Evolutionary conservation across 2,329 filamentous ascomycete genomes (phyloP), one percentile per base, ranked within the genome.

Genomic region (Microdochium trichocladiopsis): DNA sequence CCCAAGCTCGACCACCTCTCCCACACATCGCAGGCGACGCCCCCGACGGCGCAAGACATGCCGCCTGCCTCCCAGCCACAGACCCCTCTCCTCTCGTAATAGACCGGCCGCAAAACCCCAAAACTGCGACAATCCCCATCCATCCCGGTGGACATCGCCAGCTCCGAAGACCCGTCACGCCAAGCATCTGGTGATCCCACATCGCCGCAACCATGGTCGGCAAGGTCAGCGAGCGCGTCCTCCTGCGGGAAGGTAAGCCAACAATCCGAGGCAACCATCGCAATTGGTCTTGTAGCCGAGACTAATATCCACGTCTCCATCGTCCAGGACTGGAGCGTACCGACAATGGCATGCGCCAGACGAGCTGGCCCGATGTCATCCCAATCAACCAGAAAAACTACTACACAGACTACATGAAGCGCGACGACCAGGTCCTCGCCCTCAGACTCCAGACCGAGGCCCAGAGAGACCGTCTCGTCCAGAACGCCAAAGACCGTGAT

Each of bases 381-480:
- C 90, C 94, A 63, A 99, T 99, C 72, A 99, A 99, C 68, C 94
- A 99, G 70, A 99, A 99, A 76, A 99, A 99, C 70, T 99, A 99
- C 71, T 96, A 96, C 69, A 96, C 92, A 55, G 94, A 99, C 66
- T 99, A 96, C 63, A 88, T 99, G 72, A 99, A 99, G 75, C 87
- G 93, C 64, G 94, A 99, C 74, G 94, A 97, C 63, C 94, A 99
- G 72, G 86, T 95, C 54, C 83, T 99, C 31, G 90, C 93, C 12
- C 83, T 93, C 52, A 86, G 94, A 63, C 80, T 95, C 16, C 90
- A 95, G 62, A 87, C 86, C 69, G 94, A 99, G 68, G 90, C 93
- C 60, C 86, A 84, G 50, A 81, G 90, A 58, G 91, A 94, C 57
- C 82, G 84, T 55, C 87, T 96, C 69, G 86, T 94, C 33, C 90